Evolutionary conservation across 352 stramenopile species (phyloP), one percentile per base, ranked within the genome.

Genomic region (Pythium myriotylum): DNA sequence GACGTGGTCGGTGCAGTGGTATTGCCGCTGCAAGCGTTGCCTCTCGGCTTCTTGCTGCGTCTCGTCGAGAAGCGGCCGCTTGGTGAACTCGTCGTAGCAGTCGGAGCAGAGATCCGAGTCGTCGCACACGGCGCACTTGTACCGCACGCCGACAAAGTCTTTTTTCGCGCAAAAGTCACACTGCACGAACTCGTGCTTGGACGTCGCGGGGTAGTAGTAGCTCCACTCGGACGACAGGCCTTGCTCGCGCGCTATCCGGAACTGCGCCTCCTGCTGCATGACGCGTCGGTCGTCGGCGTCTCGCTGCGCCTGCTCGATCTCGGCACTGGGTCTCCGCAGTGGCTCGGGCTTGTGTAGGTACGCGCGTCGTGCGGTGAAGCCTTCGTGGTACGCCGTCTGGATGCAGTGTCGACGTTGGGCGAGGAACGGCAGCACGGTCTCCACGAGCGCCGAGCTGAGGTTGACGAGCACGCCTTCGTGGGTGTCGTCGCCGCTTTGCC

Each of bases 41-140:
- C 19, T 59, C 9, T 55, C n/a, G 14, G 20, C 43, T 24, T 61
- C 47, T 43, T 61, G 37, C 13, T 43, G 7, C 37, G 17, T 43
- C 43, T 50, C 48, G 24, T 10, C 42, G 29, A 40, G 42, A 7
- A 43, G 7, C 17, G 53, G 62, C 39, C 76, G 64, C 4, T 20
- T 19, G 16, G 64, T 59, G 48, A 86, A 87, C 5, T 66, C 54
- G 24, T 76, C 76, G 57, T 81, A 90, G 56, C 82, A 92, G 4
- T 68, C 40, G 12, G 58, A 77, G 52, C 82, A 92, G 5, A 92
- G 61, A 56, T 92, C 82, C 59, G 84, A 79, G 54, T 92, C 80
- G 23, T 67, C 70, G 54, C 82, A 92, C 22, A 79, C 78, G 0
- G 70, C 72, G 47, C 82, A 92, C 59, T 92, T 92, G 68, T 89